Evolutionary conservation across 176 grass and related monocot species (phyloP), one percentile per base, ranked within the genome.

Genomic region (Carex parvula): DNA sequence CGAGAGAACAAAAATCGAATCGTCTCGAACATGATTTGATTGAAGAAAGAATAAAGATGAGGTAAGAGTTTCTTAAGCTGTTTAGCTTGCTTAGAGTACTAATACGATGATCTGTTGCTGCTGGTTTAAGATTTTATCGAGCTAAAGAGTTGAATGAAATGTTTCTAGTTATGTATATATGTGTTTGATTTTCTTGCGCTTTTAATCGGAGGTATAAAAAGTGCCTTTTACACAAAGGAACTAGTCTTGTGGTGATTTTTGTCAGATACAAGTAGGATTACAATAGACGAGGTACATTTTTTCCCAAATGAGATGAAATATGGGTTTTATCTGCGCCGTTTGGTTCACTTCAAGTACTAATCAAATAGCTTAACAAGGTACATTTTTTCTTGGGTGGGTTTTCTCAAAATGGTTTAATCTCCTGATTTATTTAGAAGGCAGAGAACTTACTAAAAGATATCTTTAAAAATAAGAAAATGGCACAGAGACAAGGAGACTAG

Each of bases 231-330:
- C 61, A 41, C 66, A 11, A 33, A 67, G 14, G 29, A 39, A 39
- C 30, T 35, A 16, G 2, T 67, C 24, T 73, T 73, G 41, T 4
- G n/a, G 9, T 74, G n/a, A 24, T 73, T 73, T 79, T 80, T 80
- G 9, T 33, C 6, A 79, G 22, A 79, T 57, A 33, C 20, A 59
- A 57, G 21, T 35, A 37, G 4, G 0, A 70, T 70, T 41, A 60
- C 52, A 61, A 39, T 33, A 61, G 6, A 80, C 13, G 2, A 80
- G 55, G 16, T 80, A 80, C 55, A 80, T 80, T 60, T 80, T 80
- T 80, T 11, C 11, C 12, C 32, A 80, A 54, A 30, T 17, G 16
- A 42, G 16, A 80, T 60, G 32, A 8, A 13, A 16, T 13, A 29
- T 37, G 21, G 18, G 55, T 3, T 75, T 74, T 50, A 3, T 75